Percentiles rank a stretch among this genome's conserved stretches.
phyloP scores from a whole-genome alignment of 2,329 filamentous ascomycete species.

The Aureobasidium melanogenum region DNA sequence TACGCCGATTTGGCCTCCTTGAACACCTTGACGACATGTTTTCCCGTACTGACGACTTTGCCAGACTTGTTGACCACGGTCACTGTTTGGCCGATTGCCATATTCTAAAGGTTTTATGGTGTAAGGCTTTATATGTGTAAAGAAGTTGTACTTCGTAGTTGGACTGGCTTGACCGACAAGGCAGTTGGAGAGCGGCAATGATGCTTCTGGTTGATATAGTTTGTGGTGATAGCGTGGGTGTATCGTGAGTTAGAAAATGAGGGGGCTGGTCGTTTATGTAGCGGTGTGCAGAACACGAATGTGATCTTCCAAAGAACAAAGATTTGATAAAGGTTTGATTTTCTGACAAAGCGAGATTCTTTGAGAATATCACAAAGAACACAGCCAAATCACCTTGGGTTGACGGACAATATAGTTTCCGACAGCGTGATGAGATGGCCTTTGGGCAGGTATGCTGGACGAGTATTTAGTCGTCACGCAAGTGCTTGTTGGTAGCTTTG shows the following conservation, averaged over 20 bases:
- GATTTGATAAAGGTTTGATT: neutral
- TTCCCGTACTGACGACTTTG: conserved; percentile 84
- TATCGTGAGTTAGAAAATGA: neutral
- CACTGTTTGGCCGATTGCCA: conserved; percentile 57
- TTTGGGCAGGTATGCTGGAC: neutral
- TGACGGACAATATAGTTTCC: neutral
- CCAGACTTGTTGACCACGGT: conserved; percentile 87
- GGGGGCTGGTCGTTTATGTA: conserved; percentile 11
- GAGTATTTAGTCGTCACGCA: neutral
- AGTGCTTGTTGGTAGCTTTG: conserved; percentile 5
- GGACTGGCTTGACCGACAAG: conserved; percentile 4
- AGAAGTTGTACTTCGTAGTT: neutral
- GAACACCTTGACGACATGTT: conserved; percentile 82
- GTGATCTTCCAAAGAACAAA: conserved; percentile 8
- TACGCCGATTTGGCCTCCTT: conserved; percentile 87
- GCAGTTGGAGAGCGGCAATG: neutral
- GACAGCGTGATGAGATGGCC: neutral
- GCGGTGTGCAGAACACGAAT: conserved; percentile 11
- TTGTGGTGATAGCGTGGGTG: neutral
- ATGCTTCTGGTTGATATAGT: neutral
- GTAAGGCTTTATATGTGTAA: neutral
- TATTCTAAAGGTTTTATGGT: neutral
- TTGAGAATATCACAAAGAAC: neutral
- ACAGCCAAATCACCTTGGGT: neutral
- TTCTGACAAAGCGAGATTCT: neutral